Base-by-base conservation (phyloP, 164 flowering plant species). In the Tetracentron sinense region DNA sequence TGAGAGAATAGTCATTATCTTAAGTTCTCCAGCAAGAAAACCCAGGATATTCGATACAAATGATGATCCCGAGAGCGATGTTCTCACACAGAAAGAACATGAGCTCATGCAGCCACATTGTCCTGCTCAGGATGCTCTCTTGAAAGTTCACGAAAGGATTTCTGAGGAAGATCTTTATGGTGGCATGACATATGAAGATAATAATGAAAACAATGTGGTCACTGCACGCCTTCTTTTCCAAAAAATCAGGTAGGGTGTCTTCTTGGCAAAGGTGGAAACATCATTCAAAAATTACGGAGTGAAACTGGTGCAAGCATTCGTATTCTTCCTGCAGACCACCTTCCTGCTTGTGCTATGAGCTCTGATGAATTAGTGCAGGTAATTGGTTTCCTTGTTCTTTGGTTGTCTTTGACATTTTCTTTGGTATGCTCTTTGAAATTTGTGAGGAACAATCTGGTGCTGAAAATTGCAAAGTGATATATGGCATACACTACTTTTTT, bases 351-450 rank as follows among this genome's bases (percentile, higher is more conserved):
- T 77, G 96, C 87, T 38, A 69, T 82, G 84, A 56, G 54, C 69
- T 75, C 77, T 15, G 96, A 89, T 74, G 92, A 86, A 69, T 66
- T 86, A 63, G 87, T 86, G 51, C 96, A 85, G 83, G 92, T 88
- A 74, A 53, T 47, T 60, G 52, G 15, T 21, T 62, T 22, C 26
- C 28, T 21, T 60, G 25, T 21, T 49, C 42, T 4, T 25, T 19
- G 26, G 61, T 17, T 50, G 17, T n/a, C 15, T 56, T 42, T 35
- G 19, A 8, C 10, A 2, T 49, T 38, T n/a, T 38, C 14, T 38
- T 38, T 38, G 44, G 8, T 38, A n/a, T n/a, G n/a, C n/a, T n/a
- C n/a, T 38, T 16, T 38, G 44, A 38, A 8, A 38, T 2, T 38
- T 38, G 44, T 8, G 4, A 38, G 44, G 44, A 38, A 38, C 44